Percentiles rank a stretch among this genome's conserved stretches.
phyloP scores from a whole-genome alignment of 345 rosid species.

The Arabis hirsuta region DNA sequence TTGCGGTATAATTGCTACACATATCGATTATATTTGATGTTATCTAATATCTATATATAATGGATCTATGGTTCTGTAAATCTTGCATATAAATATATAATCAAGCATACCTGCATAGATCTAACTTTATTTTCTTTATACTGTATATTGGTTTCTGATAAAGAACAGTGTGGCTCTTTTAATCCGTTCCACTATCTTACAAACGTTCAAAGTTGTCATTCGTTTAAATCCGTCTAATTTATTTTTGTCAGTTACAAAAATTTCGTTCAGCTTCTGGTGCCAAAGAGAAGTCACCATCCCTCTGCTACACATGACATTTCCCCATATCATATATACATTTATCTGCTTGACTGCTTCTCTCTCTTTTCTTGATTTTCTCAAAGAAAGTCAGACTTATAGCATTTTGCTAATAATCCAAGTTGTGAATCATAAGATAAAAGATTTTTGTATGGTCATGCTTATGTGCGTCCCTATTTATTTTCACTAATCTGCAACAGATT shows the following conservation, averaged over 20 bases:
- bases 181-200: conserved; percentile 45
- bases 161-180: conserved; percentile 38
- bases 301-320: conserved; percentile 28
- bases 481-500: neutral
- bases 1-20: conserved; percentile 64
- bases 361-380: conserved; percentile 22
- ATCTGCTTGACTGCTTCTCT: conserved; percentile 13
- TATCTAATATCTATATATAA: conserved; percentile 37
- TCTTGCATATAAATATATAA: conserved; percentile 9
- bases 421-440: neutral
- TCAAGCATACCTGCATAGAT: conserved; percentile 16
- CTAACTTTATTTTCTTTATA: conserved; percentile 27
- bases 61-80: conserved; percentile 43
- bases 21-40: conserved; percentile 1
- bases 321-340: conserved; percentile 9
- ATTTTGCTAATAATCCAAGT: conserved; percentile 6
- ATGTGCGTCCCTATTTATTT: neutral
- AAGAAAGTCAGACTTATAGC: neutral
- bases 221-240: neutral
- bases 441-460: conserved; percentile 22
- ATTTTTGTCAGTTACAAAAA: conserved; percentile 25
- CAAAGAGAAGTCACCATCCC: conserved; percentile 42
- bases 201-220: conserved; percentile 17
- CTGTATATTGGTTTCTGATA: conserved; percentile 32
- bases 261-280: conserved; percentile 37